Conservation (phyloP, 108 stramenopile species). For the Tribonema minus region DNA sequence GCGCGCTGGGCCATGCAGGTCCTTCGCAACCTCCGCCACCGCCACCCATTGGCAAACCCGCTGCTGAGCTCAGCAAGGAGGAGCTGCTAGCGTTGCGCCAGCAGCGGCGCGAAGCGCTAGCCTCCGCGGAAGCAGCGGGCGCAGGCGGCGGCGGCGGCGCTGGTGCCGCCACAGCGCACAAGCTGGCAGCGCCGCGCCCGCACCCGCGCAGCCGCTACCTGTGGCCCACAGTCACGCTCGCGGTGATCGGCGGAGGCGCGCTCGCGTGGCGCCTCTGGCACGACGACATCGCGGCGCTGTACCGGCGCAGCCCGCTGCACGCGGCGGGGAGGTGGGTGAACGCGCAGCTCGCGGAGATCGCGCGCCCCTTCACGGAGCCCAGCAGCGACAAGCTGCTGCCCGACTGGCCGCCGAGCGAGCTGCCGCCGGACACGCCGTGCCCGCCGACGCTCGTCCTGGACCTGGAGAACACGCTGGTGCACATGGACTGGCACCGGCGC, state of each 20-base stretch:
- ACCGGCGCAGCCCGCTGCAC: neutral
- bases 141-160: no score
- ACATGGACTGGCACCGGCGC: conserved; percentile 80
- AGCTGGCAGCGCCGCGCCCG: no score
- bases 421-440: conserved; percentile 67
- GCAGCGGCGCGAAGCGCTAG: neutral
- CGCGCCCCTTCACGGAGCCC: conserved; percentile 71
- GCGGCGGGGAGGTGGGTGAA: neutral
- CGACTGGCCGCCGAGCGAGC: conserved; percentile 86
- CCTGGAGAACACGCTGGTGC: conserved; percentile 86
- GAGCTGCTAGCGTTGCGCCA: neutral
- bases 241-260: no score
- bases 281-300: neutral
- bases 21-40: no score
- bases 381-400: conserved; percentile 80
- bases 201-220: no score
- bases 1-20: no score
- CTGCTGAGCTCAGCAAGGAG: neutral
- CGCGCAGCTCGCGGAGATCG: conserved; percentile 43
- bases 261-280: neutral
- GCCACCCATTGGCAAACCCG: no score
- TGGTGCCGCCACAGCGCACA: no score
- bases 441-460: conserved; percentile 89
- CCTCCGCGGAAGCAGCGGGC: neutral
- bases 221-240: no score